Base-by-base conservation (phyloP, 2,329 filamentous ascomycete species). In the Claviceps cyperi region DNA sequence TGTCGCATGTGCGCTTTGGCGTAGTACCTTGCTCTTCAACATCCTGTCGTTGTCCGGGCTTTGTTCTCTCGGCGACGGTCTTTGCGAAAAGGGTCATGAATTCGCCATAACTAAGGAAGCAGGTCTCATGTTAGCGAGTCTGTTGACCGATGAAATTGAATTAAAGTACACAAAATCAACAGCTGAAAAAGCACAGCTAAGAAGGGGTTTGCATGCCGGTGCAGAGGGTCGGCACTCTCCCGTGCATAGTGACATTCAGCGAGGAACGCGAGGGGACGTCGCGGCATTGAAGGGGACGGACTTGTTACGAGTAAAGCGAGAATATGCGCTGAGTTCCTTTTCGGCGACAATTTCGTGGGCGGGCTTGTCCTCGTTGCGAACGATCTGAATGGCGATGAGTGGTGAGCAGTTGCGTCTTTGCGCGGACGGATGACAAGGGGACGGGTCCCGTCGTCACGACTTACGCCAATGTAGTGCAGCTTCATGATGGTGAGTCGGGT, bases 21-120 rank as follows among this genome's bases (percentile, higher is more conserved):
- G 44, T 54, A 64, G 55, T 70, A 81, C 81, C 80, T 72, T 89
- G 79, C 67, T 92, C 81, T 68, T 94, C 84, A 50, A 94, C 82
- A 64, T 89, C 86, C 67, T 94, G 86, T 64, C 87, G 76, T 67
- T 89, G 81, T 50, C 85, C 88, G n/a, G 83, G 78, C 53, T 75
- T 74, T 53, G 88, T 95, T 59, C 86, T 78, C 69, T 94, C 86
- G 54, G 91, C 91, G 46, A 96, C 84, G 17, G 85, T 91, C 69
- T 87, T 87, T 66, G 81, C 79, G 71, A 94, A 91, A 60, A 95
- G 73, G 51, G 81, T 84, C 81, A 94, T 86, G 74, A 94, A 80
- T 57, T 77, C 72, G 62, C 69, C 72, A 73, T 75, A 68, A 57
- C 66, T 68, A 48, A 47, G 11, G 17, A 13, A 5, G 46, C 1